Evolutionary conservation across 2,329 filamentous ascomycete species (phyloP), one percentile per base, ranked within the genome.

Genomic region (Penicillium sp.): DNA sequence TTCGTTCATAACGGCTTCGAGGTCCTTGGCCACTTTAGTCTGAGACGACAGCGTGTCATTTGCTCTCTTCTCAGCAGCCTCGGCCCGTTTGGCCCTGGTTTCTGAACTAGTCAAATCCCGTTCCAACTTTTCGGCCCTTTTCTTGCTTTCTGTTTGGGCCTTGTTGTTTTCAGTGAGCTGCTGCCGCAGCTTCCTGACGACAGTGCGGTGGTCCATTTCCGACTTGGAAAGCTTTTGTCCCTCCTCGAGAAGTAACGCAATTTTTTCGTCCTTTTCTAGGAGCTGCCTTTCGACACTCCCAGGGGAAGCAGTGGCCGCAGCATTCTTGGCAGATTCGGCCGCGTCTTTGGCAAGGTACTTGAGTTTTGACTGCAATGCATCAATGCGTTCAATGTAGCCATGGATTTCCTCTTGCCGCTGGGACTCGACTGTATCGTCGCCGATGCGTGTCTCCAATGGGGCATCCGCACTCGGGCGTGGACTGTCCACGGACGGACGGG

Each of bases 191-290:
- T 90, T 92, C 71, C 94, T 96, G 63, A 97, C 89, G 3, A 87
- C 86, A 5, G 84, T 84, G 54, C 93, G 81, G 58, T 95, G 87
- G 65, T 91, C 91, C 71, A 97, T 84, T 69, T 99, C 94, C 0
- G 84, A 89, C 62, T 88, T 89, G 1, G 91, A 92, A 7, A 97
- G 80, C 60, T 88, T 91, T 63, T 94, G 89, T 0, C 95, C 94
- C 75, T 99, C 94, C 62, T 96, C 88, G 80, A 99, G 89, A 10
- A 99, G 77, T 40, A 92, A 77, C 2, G 92, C 90, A 63, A 97
- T 95, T 68, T 90, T 90, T 62, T 93, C 87, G 63, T 97, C 92
- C 67, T 91, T 96, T 64, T 96, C 91, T 1, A 90, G 89, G 12
- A 97, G 71, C 66, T 89, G 91, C 69, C 87, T 90, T 59, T 96